A percentile compares a stretch with the other conserved stretches of the same genome.
phyloP scores from a whole-genome alignment of 176 grass and related monocot genomes.

The Phyllostachys edulis region DNA sequence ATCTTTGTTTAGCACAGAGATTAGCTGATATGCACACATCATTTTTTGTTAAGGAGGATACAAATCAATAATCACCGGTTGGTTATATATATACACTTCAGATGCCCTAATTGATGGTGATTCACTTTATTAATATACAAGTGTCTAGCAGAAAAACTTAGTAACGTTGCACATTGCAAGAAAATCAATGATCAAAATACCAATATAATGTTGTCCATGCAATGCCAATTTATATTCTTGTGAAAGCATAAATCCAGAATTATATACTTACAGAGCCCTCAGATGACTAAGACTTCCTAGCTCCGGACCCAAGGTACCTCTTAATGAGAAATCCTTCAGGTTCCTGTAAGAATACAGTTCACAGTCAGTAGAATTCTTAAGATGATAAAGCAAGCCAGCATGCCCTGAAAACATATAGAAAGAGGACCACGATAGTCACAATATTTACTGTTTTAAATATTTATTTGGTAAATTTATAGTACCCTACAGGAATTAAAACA shows the following conservation, averaged over 20 bases:
- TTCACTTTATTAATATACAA: background rate
- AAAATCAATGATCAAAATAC: conserved; percentile 6
- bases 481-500: background rate
- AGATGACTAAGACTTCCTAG: conserved; percentile 67
- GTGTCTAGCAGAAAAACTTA: background rate
- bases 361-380: conserved; percentile 17
- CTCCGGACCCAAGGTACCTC: conserved; percentile 77
- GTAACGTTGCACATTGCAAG: background rate
- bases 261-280: conserved; percentile 81
- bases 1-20: background rate
- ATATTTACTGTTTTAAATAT: background rate
- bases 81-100: conserved; percentile 24
- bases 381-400: conserved; percentile 21
- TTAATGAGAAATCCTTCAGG: conserved; percentile 67
- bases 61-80: background rate
- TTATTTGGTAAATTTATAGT: conserved; percentile 11
- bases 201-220: conserved; percentile 1
- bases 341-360: conserved; percentile 57
- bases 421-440: background rate
- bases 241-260: conserved; percentile 18
- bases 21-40: background rate
- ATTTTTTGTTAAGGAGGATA: background rate
- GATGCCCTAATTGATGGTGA: background rate
- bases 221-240: conserved; percentile 20
- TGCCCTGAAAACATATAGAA: background rate